Evolutionary conservation across 2,329 filamentous ascomycete genomes (phyloP), one percentile per base, ranked within the genome.

Genomic region (Aureobasidium sp.): DNA sequence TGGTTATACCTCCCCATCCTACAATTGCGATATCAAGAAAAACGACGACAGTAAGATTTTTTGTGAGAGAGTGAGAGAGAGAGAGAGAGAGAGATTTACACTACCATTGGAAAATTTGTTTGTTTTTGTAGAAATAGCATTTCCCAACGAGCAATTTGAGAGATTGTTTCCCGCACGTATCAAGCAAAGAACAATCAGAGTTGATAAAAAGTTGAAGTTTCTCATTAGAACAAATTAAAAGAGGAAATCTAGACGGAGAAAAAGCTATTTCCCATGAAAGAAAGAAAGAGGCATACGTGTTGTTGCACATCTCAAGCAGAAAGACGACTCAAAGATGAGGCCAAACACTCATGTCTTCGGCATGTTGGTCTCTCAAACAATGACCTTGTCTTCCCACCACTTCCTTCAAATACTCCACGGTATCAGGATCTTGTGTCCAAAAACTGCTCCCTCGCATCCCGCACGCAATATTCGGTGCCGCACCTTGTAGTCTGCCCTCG

Each of bases 371-470:
- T 58, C 75, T 74, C 64, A 75, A 64, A 62, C 75, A 77, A 42
- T 65, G 66, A 7, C 75, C 75, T 59, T 74, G 67, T 15, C 70
- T 65, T 2, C 73, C 74, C 1, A 76, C 74, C 14, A 73, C 68
- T 64, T 75, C 68, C 56, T 69, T 70, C 57, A 77, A 62, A 44
- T 68, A 74, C 8, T 67, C 64, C 8, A 77, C 64, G 12, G 69
- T 69, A 4, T 70, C 63, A 15, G 56, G 68, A 53, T 69, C 68
- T 1, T 72, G 66, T 2, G 72, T 69, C 52, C 73, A 76, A 3
- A 77, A 75, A 5, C 68, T 69, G 27, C 71, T 71, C 57, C 69
- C 72, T 70, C 75, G 73, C 61, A 75, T 75, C 0, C 68, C 68
- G 61, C 72, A 74, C 5, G 64, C 70, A 48, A 74, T 72, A 62